phyloP scores from a whole-genome alignment of 2,329 filamentous ascomycete species.

The Fusarium equiseti region DNA sequence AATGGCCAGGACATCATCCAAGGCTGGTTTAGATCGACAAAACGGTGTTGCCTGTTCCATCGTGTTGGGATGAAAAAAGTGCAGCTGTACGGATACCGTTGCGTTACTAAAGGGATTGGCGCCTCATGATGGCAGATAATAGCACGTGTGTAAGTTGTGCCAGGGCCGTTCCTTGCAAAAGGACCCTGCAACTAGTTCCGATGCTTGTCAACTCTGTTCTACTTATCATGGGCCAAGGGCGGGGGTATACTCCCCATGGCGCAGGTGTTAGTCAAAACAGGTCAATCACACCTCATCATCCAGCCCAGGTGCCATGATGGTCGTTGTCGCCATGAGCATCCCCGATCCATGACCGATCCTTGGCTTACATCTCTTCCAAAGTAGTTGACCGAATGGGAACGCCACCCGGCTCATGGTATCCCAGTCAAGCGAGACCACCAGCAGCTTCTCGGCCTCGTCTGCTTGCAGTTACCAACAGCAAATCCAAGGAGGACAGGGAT shows the following conservation, averaged over 20 bases:
- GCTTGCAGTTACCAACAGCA: conserved; percentile 25
- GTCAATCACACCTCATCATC: conserved; percentile 34
- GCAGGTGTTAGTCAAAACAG: conserved; percentile 30
- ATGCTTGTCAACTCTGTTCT: conserved; percentile 28
- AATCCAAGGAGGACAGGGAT: conserved; percentile 28
- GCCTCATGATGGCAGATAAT: conserved; percentile 39
- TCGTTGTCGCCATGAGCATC: conserved; percentile 11
- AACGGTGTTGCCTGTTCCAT: conserved; percentile 36
- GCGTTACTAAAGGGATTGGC: conserved; percentile 26
- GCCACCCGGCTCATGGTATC: conserved; percentile 27
- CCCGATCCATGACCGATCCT: conserved; percentile 36
- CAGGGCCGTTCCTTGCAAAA: conserved; percentile 26
- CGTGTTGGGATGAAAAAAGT: conserved; percentile 37
- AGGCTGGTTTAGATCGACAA: conserved; percentile 39
- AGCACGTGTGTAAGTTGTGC: conserved; percentile 42
- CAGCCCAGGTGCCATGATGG: conserved; percentile 35
- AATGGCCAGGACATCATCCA: conserved; percentile 24
- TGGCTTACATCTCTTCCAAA: conserved; percentile 41
- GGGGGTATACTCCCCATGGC: conserved; percentile 8
- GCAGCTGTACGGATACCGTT: conserved; percentile 12
- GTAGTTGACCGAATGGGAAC: conserved; percentile 41
- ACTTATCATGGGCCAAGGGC: conserved; percentile 2
- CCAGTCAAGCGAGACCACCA: conserved; percentile 11
- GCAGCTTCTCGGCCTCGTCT: not conserved
- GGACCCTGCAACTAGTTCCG: conserved; percentile 20